Evolutionary conservation across 78 protist genomes (phyloP).

Genomic region (Isochrysis galbana): DNA sequence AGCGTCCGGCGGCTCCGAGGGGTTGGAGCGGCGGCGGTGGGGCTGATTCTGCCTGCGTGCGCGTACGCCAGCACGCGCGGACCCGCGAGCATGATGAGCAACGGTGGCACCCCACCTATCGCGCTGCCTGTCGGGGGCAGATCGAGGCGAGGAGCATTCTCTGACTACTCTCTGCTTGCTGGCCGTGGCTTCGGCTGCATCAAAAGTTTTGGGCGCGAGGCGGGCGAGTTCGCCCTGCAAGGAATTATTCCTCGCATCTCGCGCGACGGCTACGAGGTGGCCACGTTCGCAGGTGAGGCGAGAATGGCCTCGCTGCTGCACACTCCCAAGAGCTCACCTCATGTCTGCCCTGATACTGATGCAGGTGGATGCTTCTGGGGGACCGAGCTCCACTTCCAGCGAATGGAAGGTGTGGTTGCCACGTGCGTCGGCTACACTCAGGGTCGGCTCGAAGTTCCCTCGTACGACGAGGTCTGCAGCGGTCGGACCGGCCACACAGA

Average conservation of each 20-base stretch:
- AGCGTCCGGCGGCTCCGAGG: no score
- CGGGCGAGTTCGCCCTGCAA: not conserved
- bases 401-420: not conserved
- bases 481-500: slow-evolving; percentile 31
- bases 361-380: not conserved
- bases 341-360: not conserved
- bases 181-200: not conserved
- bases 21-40: no score
- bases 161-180: no score
- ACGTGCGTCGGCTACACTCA: slow-evolving; percentile 4
- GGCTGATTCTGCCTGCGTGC: no score
- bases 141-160: no score
- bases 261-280: not conserved
- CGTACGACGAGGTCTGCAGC: not conserved
- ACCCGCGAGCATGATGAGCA: no score
- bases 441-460: not conserved
- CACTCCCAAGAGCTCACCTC: not conserved
- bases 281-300: not conserved
- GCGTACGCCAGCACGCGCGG: no score
- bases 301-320: not conserved
- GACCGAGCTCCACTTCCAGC: not conserved
- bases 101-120: no score
- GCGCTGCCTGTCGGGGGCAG: no score
- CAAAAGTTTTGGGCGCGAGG: not conserved
- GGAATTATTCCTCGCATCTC: not conserved